Conservation (phyloP, 208 protist species). For the Zelonia costaricensis region DNA sequence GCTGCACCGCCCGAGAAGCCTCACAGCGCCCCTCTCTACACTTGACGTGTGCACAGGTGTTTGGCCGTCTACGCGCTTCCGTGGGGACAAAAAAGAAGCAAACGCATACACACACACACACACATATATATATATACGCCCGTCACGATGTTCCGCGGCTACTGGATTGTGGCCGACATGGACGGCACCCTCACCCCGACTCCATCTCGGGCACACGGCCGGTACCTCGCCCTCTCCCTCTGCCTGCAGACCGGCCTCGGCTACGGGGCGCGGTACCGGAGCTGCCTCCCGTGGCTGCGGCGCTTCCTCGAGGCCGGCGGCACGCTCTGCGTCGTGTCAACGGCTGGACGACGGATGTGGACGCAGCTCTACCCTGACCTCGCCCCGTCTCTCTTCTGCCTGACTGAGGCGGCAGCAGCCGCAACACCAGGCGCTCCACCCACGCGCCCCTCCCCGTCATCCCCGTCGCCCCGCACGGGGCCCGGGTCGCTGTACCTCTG, state of each 20-base stretch:
- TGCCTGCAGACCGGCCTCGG: slow-evolving; percentile 23
- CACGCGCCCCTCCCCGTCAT: background rate
- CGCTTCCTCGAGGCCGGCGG: slow-evolving; percentile 37
- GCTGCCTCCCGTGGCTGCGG: slow-evolving; percentile 41
- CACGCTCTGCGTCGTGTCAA: slow-evolving; percentile 56
- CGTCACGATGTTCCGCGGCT: slow-evolving; percentile 32
- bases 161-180: slow-evolving; percentile 70
- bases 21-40: too few relatives aligned
- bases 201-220: slow-evolving; percentile 40
- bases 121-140: background rate
- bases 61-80: too few relatives aligned
- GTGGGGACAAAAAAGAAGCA: too few relatives aligned
- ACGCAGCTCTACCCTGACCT: slow-evolving; percentile 58
- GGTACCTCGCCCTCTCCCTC: slow-evolving; percentile 43
- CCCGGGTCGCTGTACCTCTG: slow-evolving; percentile 52
- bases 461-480: too few relatives aligned
- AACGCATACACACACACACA: background rate
- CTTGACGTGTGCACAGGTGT: too few relatives aligned
- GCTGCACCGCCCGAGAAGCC: too few relatives aligned
- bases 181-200: slow-evolving; percentile 66
- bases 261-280: slow-evolving; percentile 34
- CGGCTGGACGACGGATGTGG: slow-evolving; percentile 50
- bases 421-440: background rate
- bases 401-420: background rate
- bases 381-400: slow-evolving; percentile 31